Base-by-base conservation (phyloP, 345 rosid genomes). In the Gynandropsis gynandra region DNA sequence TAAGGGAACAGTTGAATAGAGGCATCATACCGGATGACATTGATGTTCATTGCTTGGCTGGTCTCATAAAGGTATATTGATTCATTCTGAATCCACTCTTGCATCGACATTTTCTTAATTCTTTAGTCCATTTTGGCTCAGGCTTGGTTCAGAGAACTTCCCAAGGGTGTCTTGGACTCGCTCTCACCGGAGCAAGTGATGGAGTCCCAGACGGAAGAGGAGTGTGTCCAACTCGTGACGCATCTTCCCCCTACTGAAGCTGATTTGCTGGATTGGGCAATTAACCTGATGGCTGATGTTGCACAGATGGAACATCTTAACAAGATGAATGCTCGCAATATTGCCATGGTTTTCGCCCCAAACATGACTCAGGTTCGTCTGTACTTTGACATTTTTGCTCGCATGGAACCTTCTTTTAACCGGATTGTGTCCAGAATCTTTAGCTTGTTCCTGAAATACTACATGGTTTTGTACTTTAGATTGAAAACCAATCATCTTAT, bases 131-230 rank as follows among this genome's bases (percentile, higher is more conserved):
- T 56, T 15, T 54, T 16, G 47, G 52, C 67, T 50, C 46, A 89
- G 97, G 98, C 97, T 47, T 92, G 98, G 97, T 92, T 92, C 64
- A 82, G 98, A 67, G 97, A 92, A 72, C 83, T 92, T 32, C 98
- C 98, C 0, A 87, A 83, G 20, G 97, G 98, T 2, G 70, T 92
- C 1, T 54, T 87, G 47, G 98, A 92, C 74, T 77, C 94, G 47
- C 73, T 92, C 24, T 70, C 88, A 39, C 87, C 83, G 2, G 97
- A 87, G 52, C 81, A 82, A 71, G 93, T 92, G 39, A 83, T 87
- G 83, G 82, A 87, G 42, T 80, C 86, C 9, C 93, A 79, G 62
- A 64, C 95, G 31, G 95, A 87, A 61, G 95, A 92, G 65, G 97
- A 92, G 57, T 85, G 89, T 68, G 71, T 74, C 43, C 72, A 58